These are phyloP conservation scores for Claviceps purpurea DNA, from an alignment of 2,329 filamentous ascomycete species.

Conservation along the genomic window DNA sequence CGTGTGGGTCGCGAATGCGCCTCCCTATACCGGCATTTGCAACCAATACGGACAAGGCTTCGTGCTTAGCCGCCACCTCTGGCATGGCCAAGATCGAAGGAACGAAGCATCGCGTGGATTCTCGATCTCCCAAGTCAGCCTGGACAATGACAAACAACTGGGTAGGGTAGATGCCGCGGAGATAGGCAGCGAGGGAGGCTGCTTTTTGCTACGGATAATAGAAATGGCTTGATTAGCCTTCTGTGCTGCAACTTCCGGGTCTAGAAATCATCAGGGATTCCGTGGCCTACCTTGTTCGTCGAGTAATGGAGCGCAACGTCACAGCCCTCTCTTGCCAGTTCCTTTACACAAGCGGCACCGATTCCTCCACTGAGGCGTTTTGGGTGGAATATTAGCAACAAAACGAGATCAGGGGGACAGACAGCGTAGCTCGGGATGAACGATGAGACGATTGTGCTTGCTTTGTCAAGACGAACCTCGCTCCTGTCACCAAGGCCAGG, in stretches of 20 bases:
- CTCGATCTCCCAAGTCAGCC: constrained; percentile 5
- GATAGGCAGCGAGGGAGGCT: background rate
- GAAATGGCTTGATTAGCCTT: background rate
- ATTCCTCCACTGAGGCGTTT: constrained; percentile 3
- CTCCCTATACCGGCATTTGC: constrained; percentile 6
- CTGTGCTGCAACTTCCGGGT: background rate
- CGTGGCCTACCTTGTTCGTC: constrained; percentile 1
- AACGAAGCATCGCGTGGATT: constrained; percentile 4
- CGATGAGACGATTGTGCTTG: background rate
- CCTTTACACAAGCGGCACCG: constrained; percentile 4
- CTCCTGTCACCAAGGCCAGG: constrained; percentile 5
- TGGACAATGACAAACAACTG: constrained; percentile 2
- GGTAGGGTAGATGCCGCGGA: background rate
- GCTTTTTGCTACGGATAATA: constrained; percentile 1
- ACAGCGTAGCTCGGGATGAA: background rate
- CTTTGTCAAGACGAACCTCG: constrained; percentile 1
- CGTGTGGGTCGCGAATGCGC: constrained; percentile 4
- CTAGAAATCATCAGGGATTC: no score
- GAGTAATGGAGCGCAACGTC: constrained; percentile 5
- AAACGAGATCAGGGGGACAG: background rate
- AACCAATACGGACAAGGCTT: constrained; percentile 2
- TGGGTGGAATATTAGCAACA: no score
- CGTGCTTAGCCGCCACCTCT: constrained; percentile 1
- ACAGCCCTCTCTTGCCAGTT: constrained; percentile 5
- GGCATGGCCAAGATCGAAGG: background rate